These are phyloP conservation scores for Ganoderma multipileum DNA, from an alignment of 1,284 basidiomycete genomes.

Conservation along the genomic window DNA sequence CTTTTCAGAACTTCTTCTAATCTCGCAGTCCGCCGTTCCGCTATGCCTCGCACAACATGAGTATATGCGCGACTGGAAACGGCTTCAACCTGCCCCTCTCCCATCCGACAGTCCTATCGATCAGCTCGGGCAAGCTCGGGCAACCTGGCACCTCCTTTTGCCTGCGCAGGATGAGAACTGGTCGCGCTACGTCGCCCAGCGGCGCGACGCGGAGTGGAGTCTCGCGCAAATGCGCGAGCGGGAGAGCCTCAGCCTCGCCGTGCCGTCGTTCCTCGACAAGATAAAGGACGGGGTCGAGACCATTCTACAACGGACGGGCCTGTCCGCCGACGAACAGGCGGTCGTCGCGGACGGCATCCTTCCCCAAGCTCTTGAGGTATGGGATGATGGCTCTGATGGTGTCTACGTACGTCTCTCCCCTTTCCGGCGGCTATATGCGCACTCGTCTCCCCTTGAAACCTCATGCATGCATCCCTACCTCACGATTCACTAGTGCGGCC, in stretches of 20 bases:
- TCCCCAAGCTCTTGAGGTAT: conserved; percentile 7
- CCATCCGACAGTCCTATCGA: neutral
- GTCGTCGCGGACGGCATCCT: conserved; percentile 9
- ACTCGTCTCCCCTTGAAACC: neutral
- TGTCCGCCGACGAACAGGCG: neutral
- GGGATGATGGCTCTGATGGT: conserved; percentile 7
- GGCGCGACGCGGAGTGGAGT: conserved; percentile 6
- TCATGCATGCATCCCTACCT: neutral
- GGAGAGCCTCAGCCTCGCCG: neutral
- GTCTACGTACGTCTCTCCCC: neutral
- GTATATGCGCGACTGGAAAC: conserved; percentile 14
- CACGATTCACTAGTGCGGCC: too few species aligned
- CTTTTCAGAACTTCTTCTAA: conserved; percentile 8
- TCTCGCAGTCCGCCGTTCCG: neutral
- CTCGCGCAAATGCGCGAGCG: neutral
- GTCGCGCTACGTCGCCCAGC: conserved; percentile 7
- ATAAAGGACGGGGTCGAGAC: neutral
- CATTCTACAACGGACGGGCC: neutral
- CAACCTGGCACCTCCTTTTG: conserved; percentile 13
- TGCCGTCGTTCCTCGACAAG: neutral
- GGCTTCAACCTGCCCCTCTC: neutral
- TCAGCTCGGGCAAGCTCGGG: conserved; percentile 1
- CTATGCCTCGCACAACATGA: conserved; percentile 10
- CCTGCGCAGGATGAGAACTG: neutral
- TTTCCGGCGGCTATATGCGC: neutral